Percentiles rank a stretch among this genome's conserved stretches.
Evolutionary conservation across 345 rosid species (phyloP).

Genomic region (Physaria fendleri): DNA sequence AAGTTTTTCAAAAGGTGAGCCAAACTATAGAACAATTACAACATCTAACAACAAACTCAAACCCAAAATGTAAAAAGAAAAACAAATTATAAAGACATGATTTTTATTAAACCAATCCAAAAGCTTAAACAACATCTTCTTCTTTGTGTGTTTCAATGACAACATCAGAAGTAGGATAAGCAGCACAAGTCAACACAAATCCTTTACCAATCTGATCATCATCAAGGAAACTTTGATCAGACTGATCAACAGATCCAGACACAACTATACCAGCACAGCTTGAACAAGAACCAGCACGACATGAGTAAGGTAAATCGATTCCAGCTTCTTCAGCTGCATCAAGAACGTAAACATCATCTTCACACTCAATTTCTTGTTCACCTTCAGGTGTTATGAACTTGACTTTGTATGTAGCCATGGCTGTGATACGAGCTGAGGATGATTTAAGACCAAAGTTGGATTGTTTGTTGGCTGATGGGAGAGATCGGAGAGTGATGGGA

Average conservation of each 20-base stretch:
- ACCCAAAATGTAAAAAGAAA: conserved; percentile 12
- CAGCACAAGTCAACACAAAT: conserved; percentile 78
- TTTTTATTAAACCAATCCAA: background rate
- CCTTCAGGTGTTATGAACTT: conserved; percentile 73
- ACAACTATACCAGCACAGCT: conserved; percentile 66
- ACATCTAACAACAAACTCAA: conserved; percentile 20
- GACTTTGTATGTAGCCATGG: conserved; percentile 75
- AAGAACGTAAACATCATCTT: conserved; percentile 55
- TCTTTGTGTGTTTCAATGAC: conserved; percentile 88
- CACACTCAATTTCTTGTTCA: conserved; percentile 40
- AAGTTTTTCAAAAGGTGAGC: conserved; percentile 12
- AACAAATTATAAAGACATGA: no score
- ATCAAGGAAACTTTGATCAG: conserved; percentile 81
- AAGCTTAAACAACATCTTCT: conserved; percentile 44
- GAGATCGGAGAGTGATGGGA: conserved; percentile 41
- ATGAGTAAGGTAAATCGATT: conserved; percentile 82
- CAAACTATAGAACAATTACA: conserved; percentile 12
- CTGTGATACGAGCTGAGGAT: conserved; percentile 33
- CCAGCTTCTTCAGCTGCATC: conserved; percentile 72
- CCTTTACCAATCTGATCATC: conserved; percentile 62
- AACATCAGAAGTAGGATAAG: conserved; percentile 50
- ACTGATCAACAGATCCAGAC: conserved; percentile 58
- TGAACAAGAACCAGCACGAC: conserved; percentile 95
- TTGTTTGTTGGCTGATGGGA: conserved; percentile 37
- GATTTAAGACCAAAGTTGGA: conserved; percentile 58